These are phyloP conservation scores for Camellia granthamiana DNA, from an alignment of 148 eudicot species.

Conservation along the genomic window DNA sequence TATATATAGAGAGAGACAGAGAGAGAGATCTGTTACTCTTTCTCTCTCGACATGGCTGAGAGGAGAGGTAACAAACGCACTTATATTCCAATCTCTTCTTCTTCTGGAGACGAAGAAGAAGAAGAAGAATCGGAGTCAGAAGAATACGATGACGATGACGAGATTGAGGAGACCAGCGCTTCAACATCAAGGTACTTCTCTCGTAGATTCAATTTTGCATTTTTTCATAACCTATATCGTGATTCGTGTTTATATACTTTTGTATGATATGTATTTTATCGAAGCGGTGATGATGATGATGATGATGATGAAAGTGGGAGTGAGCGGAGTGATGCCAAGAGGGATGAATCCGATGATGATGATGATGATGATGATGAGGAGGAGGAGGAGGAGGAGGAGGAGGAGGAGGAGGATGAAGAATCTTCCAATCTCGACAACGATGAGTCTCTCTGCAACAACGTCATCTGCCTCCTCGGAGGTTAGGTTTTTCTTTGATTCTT, in stretches of 20 bases:
- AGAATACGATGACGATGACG: background rate
- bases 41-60: conserved; percentile 10
- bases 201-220: background rate
- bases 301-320: conserved; percentile 14
- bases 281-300: conserved; percentile 6
- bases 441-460: conserved; percentile 19
- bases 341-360: conserved; percentile 13
- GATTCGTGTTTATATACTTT: background rate
- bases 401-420: conserved; percentile 17
- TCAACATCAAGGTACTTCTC: conserved; percentile 11
- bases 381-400: background rate
- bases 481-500: background rate
- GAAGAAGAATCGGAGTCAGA: conserved; percentile 5
- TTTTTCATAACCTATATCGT: background rate
- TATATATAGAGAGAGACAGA: too few relatives aligned
- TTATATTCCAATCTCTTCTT: conserved; percentile 25
- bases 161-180: background rate
- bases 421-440: conserved; percentile 4
- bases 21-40: too few relatives aligned
- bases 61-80: conserved; percentile 23
- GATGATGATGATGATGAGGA: background rate
- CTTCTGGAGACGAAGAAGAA: conserved; percentile 15
- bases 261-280: background rate
- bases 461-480: conserved; percentile 31
- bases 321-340: conserved; percentile 14